These are phyloP conservation scores for Tricholoma sp. DNA, from an alignment of 768 basidiomycete species.

Conservation along the genomic window DNA sequence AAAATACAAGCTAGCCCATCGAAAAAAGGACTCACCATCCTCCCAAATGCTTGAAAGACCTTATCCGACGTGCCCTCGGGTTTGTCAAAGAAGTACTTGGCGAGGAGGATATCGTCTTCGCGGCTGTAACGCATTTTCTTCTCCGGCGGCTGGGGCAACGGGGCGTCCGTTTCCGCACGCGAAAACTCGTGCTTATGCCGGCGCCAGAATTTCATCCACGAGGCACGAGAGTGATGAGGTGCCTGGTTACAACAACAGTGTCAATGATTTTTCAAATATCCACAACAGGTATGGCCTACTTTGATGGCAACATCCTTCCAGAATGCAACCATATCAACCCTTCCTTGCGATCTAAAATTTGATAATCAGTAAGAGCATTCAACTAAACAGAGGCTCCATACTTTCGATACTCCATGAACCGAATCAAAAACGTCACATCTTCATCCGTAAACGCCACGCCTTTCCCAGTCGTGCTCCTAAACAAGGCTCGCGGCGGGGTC, in stretches of 20 bases:
- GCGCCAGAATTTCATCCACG: conserved; percentile 93
- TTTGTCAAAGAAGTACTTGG: conserved; percentile 65
- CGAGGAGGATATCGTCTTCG: conserved; percentile 74
- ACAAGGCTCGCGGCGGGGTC: conserved; percentile 74
- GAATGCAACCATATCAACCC: conserved; percentile 69
- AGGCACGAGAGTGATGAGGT: conserved; percentile 86
- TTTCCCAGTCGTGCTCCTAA: conserved; percentile 83
- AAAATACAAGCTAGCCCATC: conserved; percentile 1
- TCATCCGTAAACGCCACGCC: conserved; percentile 86
- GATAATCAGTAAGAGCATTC: conserved; percentile 1
- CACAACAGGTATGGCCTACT: conserved; percentile 29
- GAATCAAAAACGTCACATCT: conserved; percentile 71
- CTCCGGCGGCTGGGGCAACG: conserved; percentile 69
- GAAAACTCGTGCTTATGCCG: conserved; percentile 82
- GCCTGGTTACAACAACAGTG: conserved; percentile 40
- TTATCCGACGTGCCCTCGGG: conserved; percentile 81
- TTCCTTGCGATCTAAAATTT: conserved; percentile 44
- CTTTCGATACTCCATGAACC: conserved; percentile 76
- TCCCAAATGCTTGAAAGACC: conserved; percentile 77
- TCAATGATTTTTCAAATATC: conserved; percentile 3
- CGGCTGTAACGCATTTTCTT: conserved; percentile 88
- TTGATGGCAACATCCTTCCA: conserved; percentile 75
- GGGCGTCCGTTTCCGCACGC: conserved; percentile 59
- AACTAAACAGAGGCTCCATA: conserved; percentile 25
- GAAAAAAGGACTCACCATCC: conserved; percentile 41